Evolutionary conservation across 2,329 filamentous ascomycete genomes (phyloP).

Genomic region (Sordariomycetes sp.): DNA sequence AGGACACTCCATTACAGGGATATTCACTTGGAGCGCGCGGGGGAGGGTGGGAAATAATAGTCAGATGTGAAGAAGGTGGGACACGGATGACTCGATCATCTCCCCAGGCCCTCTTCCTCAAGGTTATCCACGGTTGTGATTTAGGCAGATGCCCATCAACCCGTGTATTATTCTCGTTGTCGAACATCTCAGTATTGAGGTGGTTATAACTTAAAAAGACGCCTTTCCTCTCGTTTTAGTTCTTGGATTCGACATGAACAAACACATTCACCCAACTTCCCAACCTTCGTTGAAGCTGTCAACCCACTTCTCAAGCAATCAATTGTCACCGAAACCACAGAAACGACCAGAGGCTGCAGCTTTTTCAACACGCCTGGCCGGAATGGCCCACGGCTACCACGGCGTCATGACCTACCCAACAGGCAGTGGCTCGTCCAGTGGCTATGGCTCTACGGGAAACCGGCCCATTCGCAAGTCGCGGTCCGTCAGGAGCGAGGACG

Average conservation of each 20-base stretch:
- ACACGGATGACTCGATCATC: not conserved
- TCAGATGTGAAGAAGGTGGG: not conserved
- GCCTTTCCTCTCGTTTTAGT: not conserved
- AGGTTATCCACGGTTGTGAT: not conserved
- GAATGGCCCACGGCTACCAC: not conserved
- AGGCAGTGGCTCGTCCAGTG: slow-evolving; percentile 10
- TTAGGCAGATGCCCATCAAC: not conserved
- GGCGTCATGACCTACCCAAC: slow-evolving; percentile 3
- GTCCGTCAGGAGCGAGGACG: slow-evolving; percentile 29
- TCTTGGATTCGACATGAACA: not conserved
- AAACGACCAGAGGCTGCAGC: not conserved
- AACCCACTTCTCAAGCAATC: not conserved
- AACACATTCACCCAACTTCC: not conserved
- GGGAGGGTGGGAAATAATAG: not conserved
- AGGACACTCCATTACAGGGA: not conserved
- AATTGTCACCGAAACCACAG: not conserved
- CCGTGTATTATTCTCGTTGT: not conserved
- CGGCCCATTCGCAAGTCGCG: slow-evolving; percentile 19
- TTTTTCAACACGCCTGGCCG: not conserved
- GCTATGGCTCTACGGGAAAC: slow-evolving; percentile 8
- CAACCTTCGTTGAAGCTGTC: not conserved
- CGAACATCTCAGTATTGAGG: not conserved
- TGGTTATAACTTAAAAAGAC: not conserved
- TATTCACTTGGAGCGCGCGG: not conserved
- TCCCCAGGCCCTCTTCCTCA: not conserved